Percentiles rank a stretch among this genome's conserved stretches.
Evolutionary conservation across 2,329 filamentous ascomycete species (phyloP).

Genomic region (Xylariaceae sp.): DNA sequence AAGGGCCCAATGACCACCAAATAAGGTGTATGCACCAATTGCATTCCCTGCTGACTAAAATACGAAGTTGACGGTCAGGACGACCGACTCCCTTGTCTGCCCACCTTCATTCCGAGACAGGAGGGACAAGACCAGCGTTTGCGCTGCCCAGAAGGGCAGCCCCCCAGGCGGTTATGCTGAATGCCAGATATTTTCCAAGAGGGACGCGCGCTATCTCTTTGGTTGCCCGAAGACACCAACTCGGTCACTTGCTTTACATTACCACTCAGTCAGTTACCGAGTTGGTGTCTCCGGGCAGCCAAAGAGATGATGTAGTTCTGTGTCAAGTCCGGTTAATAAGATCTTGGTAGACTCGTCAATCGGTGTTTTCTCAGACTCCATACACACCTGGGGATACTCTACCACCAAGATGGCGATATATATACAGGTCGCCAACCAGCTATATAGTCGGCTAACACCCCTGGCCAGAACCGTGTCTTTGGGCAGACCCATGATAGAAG

Average conservation of each 20-base stretch:
- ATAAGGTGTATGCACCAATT: constrained; percentile 44
- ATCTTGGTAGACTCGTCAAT: background rate
- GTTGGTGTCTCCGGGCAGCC: too few relatives aligned
- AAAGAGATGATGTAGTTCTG: constrained; percentile 48
- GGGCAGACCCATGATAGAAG: constrained; percentile 59
- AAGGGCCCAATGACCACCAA: background rate
- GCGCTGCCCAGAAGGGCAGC: constrained; percentile 69
- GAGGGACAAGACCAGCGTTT: constrained; percentile 63
- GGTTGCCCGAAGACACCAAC: too few relatives aligned
- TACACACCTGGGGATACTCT: constrained; percentile 60
- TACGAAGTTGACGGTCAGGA: constrained; percentile 40
- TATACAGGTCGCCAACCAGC: constrained; percentile 70
- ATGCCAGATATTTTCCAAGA: constrained; percentile 62
- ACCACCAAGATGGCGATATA: constrained; percentile 68
- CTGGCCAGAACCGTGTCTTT: constrained; percentile 46
- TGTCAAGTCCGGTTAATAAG: background rate
- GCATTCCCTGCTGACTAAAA: constrained; percentile 64
- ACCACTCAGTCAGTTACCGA: too few relatives aligned
- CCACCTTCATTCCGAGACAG: constrained; percentile 57
- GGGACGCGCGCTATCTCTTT: constrained; percentile 62
- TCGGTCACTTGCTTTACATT: too few relatives aligned
- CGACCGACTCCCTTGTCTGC: constrained; percentile 42
- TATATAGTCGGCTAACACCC: constrained; percentile 48
- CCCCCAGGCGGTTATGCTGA: constrained; percentile 64
- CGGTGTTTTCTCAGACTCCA: background rate